Conservation (phyloP, 2,329 filamentous ascomycete genomes). For the Colletotrichum navitas region DNA sequence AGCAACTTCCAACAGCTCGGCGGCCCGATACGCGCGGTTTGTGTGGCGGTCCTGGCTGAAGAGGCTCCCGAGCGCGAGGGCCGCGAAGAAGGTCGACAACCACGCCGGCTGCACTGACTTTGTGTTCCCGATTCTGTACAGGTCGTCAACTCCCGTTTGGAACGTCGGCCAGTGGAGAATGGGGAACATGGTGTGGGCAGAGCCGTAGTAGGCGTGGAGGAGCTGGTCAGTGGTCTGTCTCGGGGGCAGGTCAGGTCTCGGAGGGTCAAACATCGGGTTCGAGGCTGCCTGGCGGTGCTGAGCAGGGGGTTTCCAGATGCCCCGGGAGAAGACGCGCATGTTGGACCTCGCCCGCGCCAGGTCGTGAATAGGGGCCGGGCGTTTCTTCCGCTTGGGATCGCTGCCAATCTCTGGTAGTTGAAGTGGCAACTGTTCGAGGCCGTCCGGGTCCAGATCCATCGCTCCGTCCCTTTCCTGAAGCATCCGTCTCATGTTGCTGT, state of each 20-base stretch:
- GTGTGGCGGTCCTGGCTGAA: conserved; percentile 72
- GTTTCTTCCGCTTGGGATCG: conserved; percentile 73
- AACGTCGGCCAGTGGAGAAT: conserved; percentile 92
- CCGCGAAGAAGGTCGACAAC: conserved; percentile 83
- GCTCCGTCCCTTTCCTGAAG: conserved; percentile 65
- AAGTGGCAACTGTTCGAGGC: conserved; percentile 62
- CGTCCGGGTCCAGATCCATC: conserved; percentile 63
- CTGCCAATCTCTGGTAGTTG: conserved; percentile 75
- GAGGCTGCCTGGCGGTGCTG: conserved; percentile 70
- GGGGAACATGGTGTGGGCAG: conserved; percentile 84
- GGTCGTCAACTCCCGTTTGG: conserved; percentile 77
- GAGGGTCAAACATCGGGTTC: conserved; percentile 61
- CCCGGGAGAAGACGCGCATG: conserved; percentile 79
- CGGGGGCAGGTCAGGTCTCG: conserved; percentile 76
- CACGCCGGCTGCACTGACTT: conserved; percentile 75
- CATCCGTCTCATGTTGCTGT: conserved; percentile 77
- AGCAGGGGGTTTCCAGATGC: conserved; percentile 83
- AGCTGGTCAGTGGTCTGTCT: conserved; percentile 78
- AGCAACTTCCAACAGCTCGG: conserved; percentile 78
- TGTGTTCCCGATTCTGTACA: conserved; percentile 77
- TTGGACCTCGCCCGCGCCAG: conserved; percentile 79
- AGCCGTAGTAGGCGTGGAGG: conserved; percentile 80
- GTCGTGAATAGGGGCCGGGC: conserved; percentile 73
- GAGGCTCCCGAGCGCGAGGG: conserved; percentile 85
- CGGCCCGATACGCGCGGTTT: conserved; percentile 65